Evolutionary conservation across 1,139 yeast species (phyloP).

Genomic region (Kodamaea fungicola): DNA sequence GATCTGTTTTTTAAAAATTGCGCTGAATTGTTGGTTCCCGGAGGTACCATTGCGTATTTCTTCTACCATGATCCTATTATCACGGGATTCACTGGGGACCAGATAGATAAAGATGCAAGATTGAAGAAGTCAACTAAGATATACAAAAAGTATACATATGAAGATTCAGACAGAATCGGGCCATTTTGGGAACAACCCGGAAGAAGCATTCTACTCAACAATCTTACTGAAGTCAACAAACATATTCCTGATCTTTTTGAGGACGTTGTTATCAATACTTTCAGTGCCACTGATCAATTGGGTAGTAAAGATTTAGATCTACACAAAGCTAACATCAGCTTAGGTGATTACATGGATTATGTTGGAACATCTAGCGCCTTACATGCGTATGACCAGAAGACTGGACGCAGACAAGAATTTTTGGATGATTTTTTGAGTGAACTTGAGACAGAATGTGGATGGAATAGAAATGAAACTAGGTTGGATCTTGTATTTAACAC

Average conservation of each 20-base stretch:
- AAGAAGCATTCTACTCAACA: conserved; percentile 28
- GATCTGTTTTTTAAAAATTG: conserved; percentile 28
- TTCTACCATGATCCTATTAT: conserved; percentile 42
- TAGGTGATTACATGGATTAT: conserved; percentile 29
- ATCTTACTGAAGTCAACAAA: conserved; percentile 27
- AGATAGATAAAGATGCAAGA: conserved; percentile 15
- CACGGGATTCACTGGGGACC: conserved; percentile 24
- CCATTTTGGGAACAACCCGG: conserved; percentile 50
- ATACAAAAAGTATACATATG: conserved; percentile 33
- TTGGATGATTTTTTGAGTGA: conserved; percentile 22
- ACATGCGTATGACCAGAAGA: conserved; percentile 31
- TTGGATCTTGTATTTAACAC: conserved; percentile 39
- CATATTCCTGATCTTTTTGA: conserved; percentile 30
- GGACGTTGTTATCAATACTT: conserved; percentile 26
- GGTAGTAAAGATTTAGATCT: conserved; percentile 21
- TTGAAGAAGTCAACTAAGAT: conserved; percentile 22
- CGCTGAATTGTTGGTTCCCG: conserved; percentile 29
- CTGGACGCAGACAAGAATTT: conserved; percentile 24
- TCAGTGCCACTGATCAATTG: conserved; percentile 15
- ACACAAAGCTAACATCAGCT: conserved; percentile 18
- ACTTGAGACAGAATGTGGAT: conserved; percentile 28
- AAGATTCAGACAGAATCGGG: conserved; percentile 34
- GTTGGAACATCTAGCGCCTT: conserved; percentile 37
- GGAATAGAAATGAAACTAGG: conserved; percentile 29
- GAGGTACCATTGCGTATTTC: conserved; percentile 44